A percentile compares a stretch with the other conserved stretches of the same genome.
Conservation (phyloP, 768 basidiomycete genomes). For the Pleurotus sapidus region DNA sequence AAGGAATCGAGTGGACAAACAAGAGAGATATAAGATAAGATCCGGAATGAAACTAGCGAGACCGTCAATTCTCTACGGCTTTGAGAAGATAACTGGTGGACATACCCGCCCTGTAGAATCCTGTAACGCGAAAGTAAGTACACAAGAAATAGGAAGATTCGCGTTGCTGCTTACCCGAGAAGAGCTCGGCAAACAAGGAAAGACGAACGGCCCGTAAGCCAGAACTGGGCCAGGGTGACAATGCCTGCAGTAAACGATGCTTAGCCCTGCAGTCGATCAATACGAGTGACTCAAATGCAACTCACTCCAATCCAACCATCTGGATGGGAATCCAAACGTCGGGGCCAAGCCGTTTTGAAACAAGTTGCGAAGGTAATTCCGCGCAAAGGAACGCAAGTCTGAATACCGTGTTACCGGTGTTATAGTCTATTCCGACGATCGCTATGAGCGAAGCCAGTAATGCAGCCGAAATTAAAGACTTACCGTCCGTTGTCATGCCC, state of each 20-base stretch:
- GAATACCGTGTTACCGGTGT: slow-evolving; percentile 53
- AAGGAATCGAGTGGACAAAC: slow-evolving; percentile 25
- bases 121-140: slow-evolving; percentile 15
- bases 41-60: slow-evolving; percentile 50
- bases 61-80: no score
- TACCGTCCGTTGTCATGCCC: slow-evolving; percentile 20
- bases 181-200: slow-evolving; percentile 49
- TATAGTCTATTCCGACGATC: slow-evolving; percentile 38
- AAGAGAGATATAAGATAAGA: slow-evolving; percentile 59
- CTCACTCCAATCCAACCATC: slow-evolving; percentile 25
- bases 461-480: not conserved
- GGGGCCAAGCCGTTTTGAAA: slow-evolving; percentile 60
- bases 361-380: slow-evolving; percentile 60
- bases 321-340: slow-evolving; percentile 65
- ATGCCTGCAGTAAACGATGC: slow-evolving; percentile 17
- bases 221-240: slow-evolving; percentile 52
- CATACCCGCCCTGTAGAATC: slow-evolving; percentile 45
- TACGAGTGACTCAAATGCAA: not conserved
- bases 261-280: not conserved
- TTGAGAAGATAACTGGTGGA: not conserved
- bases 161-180: slow-evolving; percentile 32
- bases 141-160: no score
- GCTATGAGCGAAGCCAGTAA: no score
- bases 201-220: slow-evolving; percentile 46
- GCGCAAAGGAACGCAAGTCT: slow-evolving; percentile 49